Conservation (phyloP, 352 stramenopile species). For the Phytophthora hybrid region DNA sequence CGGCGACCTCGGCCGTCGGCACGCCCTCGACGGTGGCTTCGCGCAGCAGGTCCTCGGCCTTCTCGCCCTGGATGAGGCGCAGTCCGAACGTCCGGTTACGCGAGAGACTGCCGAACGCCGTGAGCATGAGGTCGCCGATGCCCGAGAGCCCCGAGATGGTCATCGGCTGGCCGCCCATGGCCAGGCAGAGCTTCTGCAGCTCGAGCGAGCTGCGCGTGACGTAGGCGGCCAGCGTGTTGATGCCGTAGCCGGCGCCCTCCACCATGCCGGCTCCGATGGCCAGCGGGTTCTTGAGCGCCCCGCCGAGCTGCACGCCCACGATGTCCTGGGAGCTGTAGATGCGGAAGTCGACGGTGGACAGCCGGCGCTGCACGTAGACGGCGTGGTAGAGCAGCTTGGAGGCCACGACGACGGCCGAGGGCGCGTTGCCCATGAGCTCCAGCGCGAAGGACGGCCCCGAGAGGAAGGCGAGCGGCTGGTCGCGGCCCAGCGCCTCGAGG, state of each 20-base stretch:
- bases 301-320: conserved; percentile 96
- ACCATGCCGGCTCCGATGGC: conserved; percentile 97
- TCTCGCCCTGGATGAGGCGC: conserved; percentile 92
- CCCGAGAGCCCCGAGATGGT: conserved; percentile 95
- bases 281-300: conserved; percentile 98
- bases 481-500: conserved; percentile 87
- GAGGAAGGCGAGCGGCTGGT: conserved; percentile 96
- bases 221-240: conserved; percentile 95
- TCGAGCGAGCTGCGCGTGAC: conserved; percentile 97
- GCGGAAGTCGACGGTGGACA: conserved; percentile 93
- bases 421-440: conserved; percentile 96
- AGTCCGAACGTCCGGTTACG: conserved; percentile 96
- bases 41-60: conserved; percentile 94
- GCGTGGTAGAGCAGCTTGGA: conserved; percentile 93
- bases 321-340: conserved; percentile 95
- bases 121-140: conserved; percentile 96
- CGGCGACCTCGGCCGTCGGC: conserved; percentile 94
- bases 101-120: conserved; percentile 96
- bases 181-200: conserved; percentile 95
- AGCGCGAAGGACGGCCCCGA: conserved; percentile 96
- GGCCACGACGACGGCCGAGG: conserved; percentile 96
- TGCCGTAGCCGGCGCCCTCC: conserved; percentile 96
- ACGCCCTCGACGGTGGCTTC: conserved; percentile 95
- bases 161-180: conserved; percentile 94
- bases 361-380: conserved; percentile 80